Evolutionary conservation across 768 basidiomycete species (phyloP).

Genomic region (Solioccasus polychromus): DNA sequence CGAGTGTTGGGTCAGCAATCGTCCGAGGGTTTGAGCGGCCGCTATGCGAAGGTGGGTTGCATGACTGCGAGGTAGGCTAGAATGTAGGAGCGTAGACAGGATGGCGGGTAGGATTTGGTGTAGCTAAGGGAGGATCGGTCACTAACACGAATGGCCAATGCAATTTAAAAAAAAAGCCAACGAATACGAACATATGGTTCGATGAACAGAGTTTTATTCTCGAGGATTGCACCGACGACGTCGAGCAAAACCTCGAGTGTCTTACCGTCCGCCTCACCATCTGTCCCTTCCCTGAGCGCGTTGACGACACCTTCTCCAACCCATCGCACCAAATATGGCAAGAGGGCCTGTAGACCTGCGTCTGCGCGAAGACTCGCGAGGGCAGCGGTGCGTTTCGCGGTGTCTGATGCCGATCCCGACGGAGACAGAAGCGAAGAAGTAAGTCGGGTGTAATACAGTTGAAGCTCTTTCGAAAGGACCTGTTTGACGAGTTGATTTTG

Average conservation of each 20-base stretch:
- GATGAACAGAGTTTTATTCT: constrained; percentile 86
- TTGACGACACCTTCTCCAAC: constrained; percentile 82
- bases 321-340: constrained; percentile 96
- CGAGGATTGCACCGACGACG: constrained; percentile 78
- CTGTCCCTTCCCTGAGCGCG: constrained; percentile 46
- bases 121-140: constrained; percentile 50
- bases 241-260: constrained; percentile 81
- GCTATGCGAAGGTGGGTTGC: constrained; percentile 69
- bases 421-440: constrained; percentile 78
- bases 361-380: constrained; percentile 86
- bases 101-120: constrained; percentile 95
- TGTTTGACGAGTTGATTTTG: constrained; percentile 84
- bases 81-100: constrained; percentile 87
- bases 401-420: constrained; percentile 41
- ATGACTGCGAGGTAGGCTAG: constrained; percentile 71
- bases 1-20: constrained; percentile 75
- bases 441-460: constrained; percentile 90
- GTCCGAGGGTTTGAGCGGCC: constrained; percentile 82
- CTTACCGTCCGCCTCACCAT: constrained; percentile 63
- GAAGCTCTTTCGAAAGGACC: constrained; percentile 88
- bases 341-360: constrained; percentile 84
- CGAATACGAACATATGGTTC: constrained; percentile 86
- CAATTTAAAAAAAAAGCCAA: neutral
- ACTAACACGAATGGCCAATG: no score
- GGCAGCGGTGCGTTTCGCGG: constrained; percentile 80